Evolutionary conservation across 2,329 filamentous ascomycete species (phyloP), one percentile per base, ranked within the genome.

Genomic region (Xylaria sp.): DNA sequence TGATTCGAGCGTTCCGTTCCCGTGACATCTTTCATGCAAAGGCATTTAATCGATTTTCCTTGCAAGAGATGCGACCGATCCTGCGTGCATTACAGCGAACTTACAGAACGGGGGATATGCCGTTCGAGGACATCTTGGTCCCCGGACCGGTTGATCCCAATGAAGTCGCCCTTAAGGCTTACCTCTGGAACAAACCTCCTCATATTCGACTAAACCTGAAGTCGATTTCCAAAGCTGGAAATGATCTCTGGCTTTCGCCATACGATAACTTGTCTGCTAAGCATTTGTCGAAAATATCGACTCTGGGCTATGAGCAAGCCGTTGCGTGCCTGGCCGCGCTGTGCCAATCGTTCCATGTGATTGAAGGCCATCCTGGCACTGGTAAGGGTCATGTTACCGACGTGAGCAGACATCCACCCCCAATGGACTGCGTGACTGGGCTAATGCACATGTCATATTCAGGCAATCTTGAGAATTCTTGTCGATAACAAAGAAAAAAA

Each of bases 331-430:
- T 86, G 0, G 73, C 78, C 16, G 78, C 0, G 76, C 74, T 0
- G 76, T 78, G 1, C 77, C 78, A 39, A 70, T 88, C 7, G 80
- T 83, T 1, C 74, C 37, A 42, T 3, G 37, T 89, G 3, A 86
- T 89, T 9, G 86, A 90, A 73, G 88, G 88, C 0, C 87, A 87
- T 0, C 87, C 87, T 0, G 87, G 88, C 0, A 90, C 87, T 0
- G 87, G 88, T 0, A 90, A 90, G 68, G 82, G 78, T 3, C 89
- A 80, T 63, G 77, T 80, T 0, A 86, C 86, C 2, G 77, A 84
- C 1, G 37, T 42, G 11, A 42, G 37, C 8, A 42, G 37, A 13
- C 37, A 3, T 42, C 37, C 37, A 13, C 37, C 37, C 2, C 9
- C 9, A 42, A 7, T 8, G 37, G 37, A 42, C 23, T 30, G 4